Base-by-base conservation (phyloP, 1,284 basidiomycete species). In the Naganishia albida region DNA sequence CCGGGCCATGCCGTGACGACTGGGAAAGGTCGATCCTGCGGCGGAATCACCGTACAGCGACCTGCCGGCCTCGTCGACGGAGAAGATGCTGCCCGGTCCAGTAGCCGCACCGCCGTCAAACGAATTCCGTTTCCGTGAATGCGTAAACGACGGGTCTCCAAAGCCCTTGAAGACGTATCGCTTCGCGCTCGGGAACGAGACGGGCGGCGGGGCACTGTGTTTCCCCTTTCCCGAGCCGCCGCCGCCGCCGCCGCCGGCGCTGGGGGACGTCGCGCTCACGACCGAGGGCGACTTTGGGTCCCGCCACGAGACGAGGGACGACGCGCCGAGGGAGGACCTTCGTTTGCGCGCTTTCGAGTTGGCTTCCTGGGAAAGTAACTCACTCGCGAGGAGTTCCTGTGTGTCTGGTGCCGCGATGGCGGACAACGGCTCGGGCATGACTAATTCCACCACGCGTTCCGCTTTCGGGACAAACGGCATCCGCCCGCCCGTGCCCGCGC, bases 361-460 rank as follows among this genome's bases (percentile, higher is more conserved):
- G 10, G 20, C 4, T 2, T 23, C 51, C 10, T 28, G 23, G 4
- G 62, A 43, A 15, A 63, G 39, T 1, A 63, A n/a, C 52, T 40
- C n/a, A 8, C 34, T 54, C 15, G 62, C n/a, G 30, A 52, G 26
- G 54, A 44, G 66, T 66, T 49, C 51, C 26, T 39, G 28, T 2
- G 57, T 52, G 23, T 66, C 66, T 16, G 49, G 42, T 12, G 69
- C 63, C 28, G 63, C 53, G 6, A 69, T 62, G 12, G 70, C 63
- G 1, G 74, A 74, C 16, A 79, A 70, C 1, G 77, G 77, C 65
- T 77, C 75, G 0, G 78, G 78, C 77, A 80, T 78, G 67, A 78
- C 69, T 30, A 80, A 72, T 62, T 80, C 78, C n/a, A 77, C 68
- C 30, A 78, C 62, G 2, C 76, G 66, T 67, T 78, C 77, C 25